phyloP scores from a whole-genome alignment of 2,329 filamentous ascomycete species.

The Stagonosporopsis cucurbitacearum region DNA sequence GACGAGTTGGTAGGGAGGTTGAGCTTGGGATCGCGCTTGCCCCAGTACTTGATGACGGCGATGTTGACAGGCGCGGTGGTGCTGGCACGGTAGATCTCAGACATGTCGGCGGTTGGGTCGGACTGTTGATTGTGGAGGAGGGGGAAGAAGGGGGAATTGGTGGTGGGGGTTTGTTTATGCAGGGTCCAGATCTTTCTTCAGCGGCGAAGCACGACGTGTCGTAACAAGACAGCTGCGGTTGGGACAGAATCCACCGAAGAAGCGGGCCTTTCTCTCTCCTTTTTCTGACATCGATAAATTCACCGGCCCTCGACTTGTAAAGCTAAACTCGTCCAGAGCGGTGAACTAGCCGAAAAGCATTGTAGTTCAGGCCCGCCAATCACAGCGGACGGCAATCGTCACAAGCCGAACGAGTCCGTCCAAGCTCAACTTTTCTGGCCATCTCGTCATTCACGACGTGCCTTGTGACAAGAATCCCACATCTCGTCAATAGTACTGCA shows the following conservation, averaged over 20 bases:
- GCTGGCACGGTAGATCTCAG: constrained; percentile 81
- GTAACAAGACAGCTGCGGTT: neutral
- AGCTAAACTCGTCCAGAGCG: constrained; percentile 18
- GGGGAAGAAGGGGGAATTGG: constrained; percentile 14
- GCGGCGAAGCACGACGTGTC: constrained; percentile 1
- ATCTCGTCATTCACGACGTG: constrained; percentile 27
- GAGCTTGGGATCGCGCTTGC: constrained; percentile 90
- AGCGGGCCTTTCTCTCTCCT: neutral
- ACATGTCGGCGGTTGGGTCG: constrained; percentile 41
- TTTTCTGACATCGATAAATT: constrained; percentile 11
- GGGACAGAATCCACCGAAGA: neutral
- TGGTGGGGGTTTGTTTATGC: constrained; percentile 38
- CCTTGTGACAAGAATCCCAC: constrained; percentile 10
- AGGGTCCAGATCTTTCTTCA: constrained; percentile 29
- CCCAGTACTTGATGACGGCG: constrained; percentile 99
- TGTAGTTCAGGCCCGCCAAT: constrained; percentile 25
- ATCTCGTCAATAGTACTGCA: constrained; percentile 7
- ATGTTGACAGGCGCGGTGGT: constrained; percentile 98
- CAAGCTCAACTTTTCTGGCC: constrained; percentile 34
- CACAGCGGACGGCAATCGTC: constrained; percentile 17
- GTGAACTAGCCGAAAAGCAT: constrained; percentile 19
- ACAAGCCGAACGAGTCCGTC: constrained; percentile 28
- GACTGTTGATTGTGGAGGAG: constrained; percentile 8
- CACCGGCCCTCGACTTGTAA: constrained; percentile 11
- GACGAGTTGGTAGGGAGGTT: constrained; percentile 99